Percentiles rank a stretch among this genome's conserved stretches.
phyloP scores from a whole-genome alignment of 257 asterid species.

The Solanum infundibuliforme region DNA sequence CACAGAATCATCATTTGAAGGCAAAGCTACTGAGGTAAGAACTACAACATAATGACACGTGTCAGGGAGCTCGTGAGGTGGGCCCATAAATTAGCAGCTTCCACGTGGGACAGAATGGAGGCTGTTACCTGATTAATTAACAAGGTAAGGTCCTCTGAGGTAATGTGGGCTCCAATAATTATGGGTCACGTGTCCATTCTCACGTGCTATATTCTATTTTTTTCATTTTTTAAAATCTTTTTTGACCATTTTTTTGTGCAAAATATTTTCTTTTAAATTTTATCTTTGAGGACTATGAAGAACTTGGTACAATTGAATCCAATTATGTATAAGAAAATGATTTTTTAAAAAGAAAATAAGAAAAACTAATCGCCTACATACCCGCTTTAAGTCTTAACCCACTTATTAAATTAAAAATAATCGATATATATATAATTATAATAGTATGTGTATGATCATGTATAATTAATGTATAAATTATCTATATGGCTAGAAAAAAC shows the following conservation, averaged over 20 bases:
- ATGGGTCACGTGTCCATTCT: slow-evolving; percentile 18
- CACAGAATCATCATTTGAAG: neutral
- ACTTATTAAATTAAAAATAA: too few relatives aligned
- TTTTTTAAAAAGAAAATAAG: neutral
- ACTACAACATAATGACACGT: slow-evolving; percentile 22
- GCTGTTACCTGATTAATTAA: slow-evolving; percentile 24
- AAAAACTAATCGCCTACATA: neutral
- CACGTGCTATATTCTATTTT: slow-evolving; percentile 23
- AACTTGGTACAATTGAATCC: neutral
- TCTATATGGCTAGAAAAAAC: neutral
- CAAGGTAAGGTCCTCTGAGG: slow-evolving; percentile 11
- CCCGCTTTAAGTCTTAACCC: neutral
- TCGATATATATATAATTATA: too few relatives aligned
- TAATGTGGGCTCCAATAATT: slow-evolving; percentile 5
- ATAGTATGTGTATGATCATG: too few relatives aligned
- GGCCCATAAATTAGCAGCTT: slow-evolving; percentile 22
- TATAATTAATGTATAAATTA: too few relatives aligned
- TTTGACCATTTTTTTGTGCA: neutral
- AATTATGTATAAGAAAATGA: neutral
- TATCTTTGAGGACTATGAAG: neutral
- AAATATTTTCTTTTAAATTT: neutral
- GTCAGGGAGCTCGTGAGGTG: slow-evolving; percentile 31
- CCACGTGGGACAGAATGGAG: slow-evolving; percentile 40
- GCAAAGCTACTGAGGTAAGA: neutral
- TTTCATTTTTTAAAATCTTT: neutral